Conservation (phyloP, 2,329 filamentous ascomycete genomes). For the Aspergillus viridinutans region DNA sequence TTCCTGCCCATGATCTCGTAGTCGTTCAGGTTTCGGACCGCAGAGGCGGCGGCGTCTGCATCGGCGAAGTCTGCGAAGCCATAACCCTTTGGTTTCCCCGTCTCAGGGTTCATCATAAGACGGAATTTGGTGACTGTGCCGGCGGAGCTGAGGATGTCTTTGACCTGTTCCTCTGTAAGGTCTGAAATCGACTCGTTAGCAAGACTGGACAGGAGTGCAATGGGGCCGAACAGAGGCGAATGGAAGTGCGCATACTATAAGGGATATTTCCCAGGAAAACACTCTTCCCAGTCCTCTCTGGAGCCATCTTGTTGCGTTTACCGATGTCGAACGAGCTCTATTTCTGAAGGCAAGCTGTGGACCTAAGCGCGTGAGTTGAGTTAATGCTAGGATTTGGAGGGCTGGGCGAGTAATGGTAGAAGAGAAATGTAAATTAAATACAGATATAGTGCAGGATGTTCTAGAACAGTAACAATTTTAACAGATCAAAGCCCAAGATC, state of each 20-base stretch:
- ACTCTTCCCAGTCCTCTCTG: constrained; percentile 43
- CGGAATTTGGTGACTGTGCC: constrained; percentile 90
- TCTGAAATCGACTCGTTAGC: constrained; percentile 52
- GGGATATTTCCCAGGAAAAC: constrained; percentile 58
- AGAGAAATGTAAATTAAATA: not conserved
- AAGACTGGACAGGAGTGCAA: not conserved
- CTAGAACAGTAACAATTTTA: not conserved
- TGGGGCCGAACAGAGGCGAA: constrained; percentile 39
- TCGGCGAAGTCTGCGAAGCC: constrained; percentile 96
- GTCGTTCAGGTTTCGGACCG: constrained; percentile 92
- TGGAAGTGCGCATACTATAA: constrained; percentile 66
- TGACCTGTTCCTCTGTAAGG: constrained; percentile 92
- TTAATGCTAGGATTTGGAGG: not conserved
- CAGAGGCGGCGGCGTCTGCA: constrained; percentile 84
- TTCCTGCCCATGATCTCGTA: constrained; percentile 93
- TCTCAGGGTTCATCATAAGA: constrained; percentile 92
- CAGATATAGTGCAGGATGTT: not conserved
- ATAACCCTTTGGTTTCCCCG: constrained; percentile 90
- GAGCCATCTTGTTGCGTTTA: constrained; percentile 35
- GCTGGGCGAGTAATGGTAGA: not conserved
- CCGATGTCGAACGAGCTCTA: constrained; percentile 1
- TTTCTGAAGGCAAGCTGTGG: not conserved
- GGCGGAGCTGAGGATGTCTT: constrained; percentile 84
- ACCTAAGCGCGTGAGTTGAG: not conserved
- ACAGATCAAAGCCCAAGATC: not conserved